phyloP scores from a whole-genome alignment of 495 filamentous ascomycete genomes.

The Neurospora africana region DNA sequence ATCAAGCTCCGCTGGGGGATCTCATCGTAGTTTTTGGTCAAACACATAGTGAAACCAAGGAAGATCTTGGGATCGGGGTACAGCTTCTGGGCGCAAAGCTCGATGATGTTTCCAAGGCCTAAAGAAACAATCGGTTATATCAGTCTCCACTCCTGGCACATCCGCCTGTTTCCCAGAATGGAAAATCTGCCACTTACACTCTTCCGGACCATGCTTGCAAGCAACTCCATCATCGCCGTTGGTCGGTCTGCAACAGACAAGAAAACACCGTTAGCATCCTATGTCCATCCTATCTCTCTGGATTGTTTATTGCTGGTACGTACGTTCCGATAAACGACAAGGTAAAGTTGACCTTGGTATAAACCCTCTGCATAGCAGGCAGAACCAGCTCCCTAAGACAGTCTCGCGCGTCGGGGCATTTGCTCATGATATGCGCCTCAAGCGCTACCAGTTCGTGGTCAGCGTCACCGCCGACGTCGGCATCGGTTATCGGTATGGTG shows the following conservation, averaged over 20 bases:
- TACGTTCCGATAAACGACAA: constrained; percentile 75
- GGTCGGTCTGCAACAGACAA: constrained; percentile 22
- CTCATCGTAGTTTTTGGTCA: constrained; percentile 56
- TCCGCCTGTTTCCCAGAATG: background rate
- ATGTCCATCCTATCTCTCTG: background rate
- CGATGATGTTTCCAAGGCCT: constrained; percentile 83
- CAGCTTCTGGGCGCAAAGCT: constrained; percentile 75
- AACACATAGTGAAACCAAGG: constrained; percentile 84
- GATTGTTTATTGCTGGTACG: background rate
- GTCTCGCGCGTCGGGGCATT: constrained; percentile 78
- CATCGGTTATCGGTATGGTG: background rate
- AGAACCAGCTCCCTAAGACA: constrained; percentile 74
- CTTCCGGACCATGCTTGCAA: constrained; percentile 80
- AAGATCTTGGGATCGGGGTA: constrained; percentile 77
- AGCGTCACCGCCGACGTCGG: background rate
- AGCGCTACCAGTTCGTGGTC: constrained; percentile 47
- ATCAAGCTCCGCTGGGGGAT: constrained; percentile 69
- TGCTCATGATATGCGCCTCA: constrained; percentile 89
- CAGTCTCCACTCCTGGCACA: background rate
- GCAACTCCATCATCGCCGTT: constrained; percentile 51
- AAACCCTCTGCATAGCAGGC: constrained; percentile 73
- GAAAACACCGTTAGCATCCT: background rate
- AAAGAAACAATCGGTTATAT: background rate
- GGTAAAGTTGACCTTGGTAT: constrained; percentile 79
- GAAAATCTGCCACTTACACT: constrained; percentile 40